Evolutionary conservation across 2,329 filamentous ascomycete genomes (phyloP).

Genomic region (Epichloe gansuensis): DNA sequence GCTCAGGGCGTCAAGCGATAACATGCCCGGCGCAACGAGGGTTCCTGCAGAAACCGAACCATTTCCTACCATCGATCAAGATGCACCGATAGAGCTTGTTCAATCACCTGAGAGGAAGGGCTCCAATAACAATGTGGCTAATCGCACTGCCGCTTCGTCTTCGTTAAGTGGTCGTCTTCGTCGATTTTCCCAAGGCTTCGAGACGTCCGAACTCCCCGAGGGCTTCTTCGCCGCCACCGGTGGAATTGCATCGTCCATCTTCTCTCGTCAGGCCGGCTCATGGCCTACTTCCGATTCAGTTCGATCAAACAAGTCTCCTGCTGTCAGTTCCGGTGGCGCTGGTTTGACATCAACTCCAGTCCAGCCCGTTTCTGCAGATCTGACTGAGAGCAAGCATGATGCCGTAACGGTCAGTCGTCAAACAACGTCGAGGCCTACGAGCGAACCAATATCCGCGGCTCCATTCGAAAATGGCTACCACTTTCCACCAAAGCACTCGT

Average conservation of each 20-base stretch:
- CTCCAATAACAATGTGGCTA: conserved; percentile 6
- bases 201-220: conserved; percentile 31
- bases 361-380: conserved; percentile 2
- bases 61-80: conserved; percentile 14
- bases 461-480: conserved; percentile 52
- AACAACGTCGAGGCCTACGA: conserved; percentile 8
- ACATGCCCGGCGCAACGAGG: conserved; percentile 2
- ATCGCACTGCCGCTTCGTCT: conserved; percentile 18
- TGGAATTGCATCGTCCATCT: conserved; percentile 29
- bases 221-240: conserved; percentile 36
- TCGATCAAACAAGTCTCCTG: conserved; percentile 8
- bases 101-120: conserved; percentile 1
- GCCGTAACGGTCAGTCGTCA: conserved; percentile 9
- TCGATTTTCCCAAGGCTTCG: conserved; percentile 25
- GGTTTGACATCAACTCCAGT: neutral
- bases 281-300: conserved; percentile 10
- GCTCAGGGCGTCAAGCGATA: neutral
- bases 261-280: conserved; percentile 13
- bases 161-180: conserved; percentile 21
- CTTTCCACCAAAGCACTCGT: conserved; percentile 48
- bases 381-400: conserved; percentile 3
- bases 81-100: conserved; percentile 2
- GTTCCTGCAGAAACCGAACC: conserved; percentile 12
- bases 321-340: neutral
- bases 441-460: conserved; percentile 20